Conservation (phyloP, 495 filamentous ascomycete genomes). For the Niebla homalea region DNA sequence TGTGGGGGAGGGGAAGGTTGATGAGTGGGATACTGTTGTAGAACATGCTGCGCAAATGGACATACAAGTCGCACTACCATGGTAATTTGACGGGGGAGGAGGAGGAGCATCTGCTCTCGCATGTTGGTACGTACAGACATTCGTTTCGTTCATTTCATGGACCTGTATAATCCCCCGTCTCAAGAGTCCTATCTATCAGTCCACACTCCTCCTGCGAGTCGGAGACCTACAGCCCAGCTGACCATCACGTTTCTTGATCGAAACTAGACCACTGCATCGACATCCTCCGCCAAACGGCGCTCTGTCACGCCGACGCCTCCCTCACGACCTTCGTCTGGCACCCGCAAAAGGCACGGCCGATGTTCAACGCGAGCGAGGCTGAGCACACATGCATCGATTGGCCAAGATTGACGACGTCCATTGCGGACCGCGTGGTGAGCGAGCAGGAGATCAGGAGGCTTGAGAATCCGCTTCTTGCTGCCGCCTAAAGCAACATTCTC, state of each 20-base stretch:
- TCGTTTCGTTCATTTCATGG: too few relatives aligned
- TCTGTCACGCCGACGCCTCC: conserved; percentile 13
- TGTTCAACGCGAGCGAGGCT: conserved; percentile 11
- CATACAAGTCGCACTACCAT: conserved; percentile 11
- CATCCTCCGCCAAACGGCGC: conserved; percentile 9
- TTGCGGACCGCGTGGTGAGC: neutral
- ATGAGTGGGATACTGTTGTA: neutral
- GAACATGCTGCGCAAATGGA: conserved; percentile 15
- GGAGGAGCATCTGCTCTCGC: conserved; percentile 1
- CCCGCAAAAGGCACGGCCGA: neutral
- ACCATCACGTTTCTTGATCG: neutral
- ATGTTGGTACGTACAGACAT: conserved; percentile 4
- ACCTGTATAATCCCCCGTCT: too few relatives aligned
- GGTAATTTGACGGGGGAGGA: neutral
- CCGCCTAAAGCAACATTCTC: neutral
- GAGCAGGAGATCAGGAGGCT: conserved; percentile 4
- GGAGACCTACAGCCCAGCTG: too few relatives aligned
- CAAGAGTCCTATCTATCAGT: too few relatives aligned
- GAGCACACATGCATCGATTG: conserved; percentile 14
- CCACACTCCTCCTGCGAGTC: too few relatives aligned
- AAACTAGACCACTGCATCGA: conserved; percentile 16
- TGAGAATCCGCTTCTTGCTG: conserved; percentile 6
- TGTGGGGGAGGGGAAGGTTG: neutral
- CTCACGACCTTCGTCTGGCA: conserved; percentile 14
- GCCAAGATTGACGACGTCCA: conserved; percentile 1